These are phyloP conservation scores for Aspergillus aculeatus DNA, from an alignment of 2,329 filamentous ascomycete species.

Conservation along the genomic window DNA sequence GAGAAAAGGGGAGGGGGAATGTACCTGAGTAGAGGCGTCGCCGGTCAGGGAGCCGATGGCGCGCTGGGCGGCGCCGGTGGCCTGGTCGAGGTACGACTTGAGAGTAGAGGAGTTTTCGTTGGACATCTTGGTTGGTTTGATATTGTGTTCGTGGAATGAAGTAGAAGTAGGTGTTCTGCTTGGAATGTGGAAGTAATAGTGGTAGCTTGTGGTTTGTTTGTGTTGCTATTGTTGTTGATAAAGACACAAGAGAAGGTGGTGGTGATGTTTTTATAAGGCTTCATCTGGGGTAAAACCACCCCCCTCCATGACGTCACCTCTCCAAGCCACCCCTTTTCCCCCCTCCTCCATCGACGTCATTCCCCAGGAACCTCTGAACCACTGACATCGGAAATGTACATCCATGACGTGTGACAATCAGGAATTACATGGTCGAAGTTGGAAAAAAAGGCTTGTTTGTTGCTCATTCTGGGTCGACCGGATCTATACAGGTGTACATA, in stretches of 20 bases:
- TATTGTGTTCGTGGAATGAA: background rate
- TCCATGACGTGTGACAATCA: background rate
- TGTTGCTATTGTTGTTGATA: background rate
- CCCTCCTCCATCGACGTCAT: background rate
- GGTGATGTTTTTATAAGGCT: background rate
- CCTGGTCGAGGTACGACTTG: slow-evolving; percentile 73
- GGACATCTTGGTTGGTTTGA: slow-evolving; percentile 24
- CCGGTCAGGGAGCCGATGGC: slow-evolving; percentile 72
- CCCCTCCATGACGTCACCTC: background rate
- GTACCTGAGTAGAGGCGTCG: slow-evolving; percentile 64
- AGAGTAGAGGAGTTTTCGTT: slow-evolving; percentile 64
- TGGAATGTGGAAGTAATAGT: background rate
- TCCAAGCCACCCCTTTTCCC: background rate
- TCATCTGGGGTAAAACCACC: background rate
- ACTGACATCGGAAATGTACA: background rate
- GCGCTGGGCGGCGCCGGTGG: slow-evolving; percentile 70
- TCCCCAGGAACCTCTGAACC: background rate
- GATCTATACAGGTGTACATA: too few species aligned
- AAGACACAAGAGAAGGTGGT: background rate
- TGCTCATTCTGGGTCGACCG: too few species aligned
- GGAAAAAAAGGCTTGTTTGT: too few species aligned
- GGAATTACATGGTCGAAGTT: too few species aligned
- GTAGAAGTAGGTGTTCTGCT: too few species aligned
- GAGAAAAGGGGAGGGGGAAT: background rate
- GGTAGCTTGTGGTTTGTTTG: background rate